These are phyloP conservation scores for Kwoniella shandongensis DNA, from an alignment of 768 basidiomycete genomes.

Conservation along the genomic window DNA sequence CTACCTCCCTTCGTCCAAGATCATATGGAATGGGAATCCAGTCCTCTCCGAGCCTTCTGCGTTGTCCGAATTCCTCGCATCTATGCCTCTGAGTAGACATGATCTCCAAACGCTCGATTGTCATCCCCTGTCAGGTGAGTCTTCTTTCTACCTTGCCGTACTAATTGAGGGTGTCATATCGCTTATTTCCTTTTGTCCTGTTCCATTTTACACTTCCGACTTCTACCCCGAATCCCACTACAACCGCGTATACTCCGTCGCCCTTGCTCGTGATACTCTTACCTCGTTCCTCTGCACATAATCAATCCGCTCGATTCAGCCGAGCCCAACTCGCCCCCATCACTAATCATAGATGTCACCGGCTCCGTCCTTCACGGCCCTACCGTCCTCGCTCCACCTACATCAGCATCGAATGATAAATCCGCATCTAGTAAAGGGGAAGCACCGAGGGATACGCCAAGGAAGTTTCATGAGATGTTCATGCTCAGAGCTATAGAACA, in stretches of 20 bases:
- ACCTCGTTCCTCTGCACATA: no score
- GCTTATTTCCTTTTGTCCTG: no score
- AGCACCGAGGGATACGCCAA: slow-evolving; percentile 30
- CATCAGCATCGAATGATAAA: slow-evolving; percentile 15
- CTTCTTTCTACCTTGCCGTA: not conserved
- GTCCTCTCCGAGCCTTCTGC: slow-evolving; percentile 17
- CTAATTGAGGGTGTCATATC: not conserved
- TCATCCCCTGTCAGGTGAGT: slow-evolving; percentile 42
- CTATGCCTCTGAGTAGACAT: slow-evolving; percentile 40
- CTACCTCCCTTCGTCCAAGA: slow-evolving; percentile 37
- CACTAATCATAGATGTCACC: slow-evolving; percentile 44
- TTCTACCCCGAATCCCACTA: no score
- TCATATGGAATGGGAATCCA: slow-evolving; percentile 48
- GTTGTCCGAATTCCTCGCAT: slow-evolving; percentile 34
- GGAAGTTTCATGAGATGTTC: slow-evolving; percentile 50
- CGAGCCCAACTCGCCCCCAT: slow-evolving; percentile 31
- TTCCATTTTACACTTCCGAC: no score
- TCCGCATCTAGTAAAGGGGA: slow-evolving; percentile 11
- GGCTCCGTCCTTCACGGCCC: slow-evolving; percentile 47
- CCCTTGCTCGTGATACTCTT: no score
- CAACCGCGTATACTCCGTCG: no score
- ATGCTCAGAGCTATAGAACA: slow-evolving; percentile 42
- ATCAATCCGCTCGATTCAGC: slow-evolving; percentile 6
- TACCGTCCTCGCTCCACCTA: slow-evolving; percentile 22
- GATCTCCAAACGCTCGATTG: slow-evolving; percentile 47